These are phyloP conservation scores for Amanita pseudoporphyria DNA, from an alignment of 768 basidiomycete species.

Conservation along the genomic window DNA sequence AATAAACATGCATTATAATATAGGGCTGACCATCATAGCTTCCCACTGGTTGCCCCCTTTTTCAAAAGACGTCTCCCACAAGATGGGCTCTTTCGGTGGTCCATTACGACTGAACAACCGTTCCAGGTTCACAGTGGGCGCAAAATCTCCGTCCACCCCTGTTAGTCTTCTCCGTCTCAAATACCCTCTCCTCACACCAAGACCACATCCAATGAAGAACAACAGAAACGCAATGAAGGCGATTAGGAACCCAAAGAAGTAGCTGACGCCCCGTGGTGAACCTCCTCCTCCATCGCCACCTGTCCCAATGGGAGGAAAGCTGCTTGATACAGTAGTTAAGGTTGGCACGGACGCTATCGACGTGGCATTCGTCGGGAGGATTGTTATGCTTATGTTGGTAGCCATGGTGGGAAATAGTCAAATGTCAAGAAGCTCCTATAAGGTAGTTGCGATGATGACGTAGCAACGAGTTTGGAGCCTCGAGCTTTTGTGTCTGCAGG, in stretches of 20 bases:
- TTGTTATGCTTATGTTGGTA: background rate
- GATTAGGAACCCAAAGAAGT: conserved; percentile 45
- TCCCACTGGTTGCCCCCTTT: conserved; percentile 7
- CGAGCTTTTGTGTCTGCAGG: background rate
- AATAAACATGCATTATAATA: background rate
- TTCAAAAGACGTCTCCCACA: conserved; percentile 12
- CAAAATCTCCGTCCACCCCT: conserved; percentile 9
- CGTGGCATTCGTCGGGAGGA: background rate
- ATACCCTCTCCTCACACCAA: conserved; percentile 35
- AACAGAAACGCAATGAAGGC: conserved; percentile 38
- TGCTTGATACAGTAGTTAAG: background rate
- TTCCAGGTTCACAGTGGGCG: background rate
- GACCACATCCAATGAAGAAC: conserved; percentile 41
- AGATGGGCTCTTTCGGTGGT: conserved; percentile 8
- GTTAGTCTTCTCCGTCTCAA: conserved; percentile 16
- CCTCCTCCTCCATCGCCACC: background rate
- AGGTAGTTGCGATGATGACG: background rate
- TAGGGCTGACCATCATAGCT: conserved; percentile 11
- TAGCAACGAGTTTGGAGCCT: background rate
- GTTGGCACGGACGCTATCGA: background rate
- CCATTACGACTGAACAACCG: background rate
- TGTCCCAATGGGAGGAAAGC: background rate
- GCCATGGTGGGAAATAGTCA: background rate
- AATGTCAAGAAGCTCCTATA: background rate
- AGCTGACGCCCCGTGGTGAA: conserved; percentile 27